Evolutionary conservation across 2,329 filamentous ascomycete species (phyloP).

Genomic region (Penicillium sp.): DNA sequence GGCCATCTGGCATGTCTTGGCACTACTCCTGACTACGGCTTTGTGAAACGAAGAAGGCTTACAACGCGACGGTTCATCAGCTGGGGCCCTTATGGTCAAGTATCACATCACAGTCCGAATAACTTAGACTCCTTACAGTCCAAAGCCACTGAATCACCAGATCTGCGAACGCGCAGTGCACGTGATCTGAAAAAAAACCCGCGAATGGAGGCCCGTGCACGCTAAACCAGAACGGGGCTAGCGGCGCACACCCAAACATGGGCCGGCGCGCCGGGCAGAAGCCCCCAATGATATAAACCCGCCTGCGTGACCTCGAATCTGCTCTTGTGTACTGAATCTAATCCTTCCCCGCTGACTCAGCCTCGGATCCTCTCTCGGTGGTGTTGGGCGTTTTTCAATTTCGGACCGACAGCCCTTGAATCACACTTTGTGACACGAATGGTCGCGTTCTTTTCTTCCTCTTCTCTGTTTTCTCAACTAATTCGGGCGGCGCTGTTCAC

Average conservation of each 20-base stretch:
- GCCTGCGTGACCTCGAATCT: conserved; percentile 45
- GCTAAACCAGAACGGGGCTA: conserved; percentile 31
- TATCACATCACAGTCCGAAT: not conserved
- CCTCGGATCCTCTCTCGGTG: conserved; percentile 8
- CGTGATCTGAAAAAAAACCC: conserved; percentile 25
- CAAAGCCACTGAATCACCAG: not conserved
- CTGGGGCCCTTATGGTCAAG: not conserved
- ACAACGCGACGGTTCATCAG: not conserved
- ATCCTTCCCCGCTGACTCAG: conserved; percentile 26
- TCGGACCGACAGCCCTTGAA: conserved; percentile 5
- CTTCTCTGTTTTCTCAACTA: conserved; percentile 10
- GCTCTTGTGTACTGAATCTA: conserved; percentile 28
- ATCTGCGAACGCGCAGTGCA: conserved; percentile 11
- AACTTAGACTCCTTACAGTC: not conserved
- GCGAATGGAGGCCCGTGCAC: conserved; percentile 29
- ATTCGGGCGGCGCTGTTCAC: conserved; percentile 20
- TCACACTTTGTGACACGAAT: conserved; percentile 10
- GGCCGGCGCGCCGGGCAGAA: conserved; percentile 40
- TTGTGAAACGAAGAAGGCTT: not conserved
- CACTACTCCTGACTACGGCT: conserved; percentile 8
- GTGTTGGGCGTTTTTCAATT: conserved; percentile 20
- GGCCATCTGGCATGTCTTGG: conserved; percentile 41
- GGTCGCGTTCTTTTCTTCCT: conserved; percentile 11
- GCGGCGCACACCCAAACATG: conserved; percentile 39
- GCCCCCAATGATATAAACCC: conserved; percentile 49